A percentile compares a stretch with the other conserved stretches of the same genome.
These are phyloP conservation scores for Posidonia oceanica DNA, from an alignment of 116 monocot genomes.

Conservation along the genomic window DNA sequence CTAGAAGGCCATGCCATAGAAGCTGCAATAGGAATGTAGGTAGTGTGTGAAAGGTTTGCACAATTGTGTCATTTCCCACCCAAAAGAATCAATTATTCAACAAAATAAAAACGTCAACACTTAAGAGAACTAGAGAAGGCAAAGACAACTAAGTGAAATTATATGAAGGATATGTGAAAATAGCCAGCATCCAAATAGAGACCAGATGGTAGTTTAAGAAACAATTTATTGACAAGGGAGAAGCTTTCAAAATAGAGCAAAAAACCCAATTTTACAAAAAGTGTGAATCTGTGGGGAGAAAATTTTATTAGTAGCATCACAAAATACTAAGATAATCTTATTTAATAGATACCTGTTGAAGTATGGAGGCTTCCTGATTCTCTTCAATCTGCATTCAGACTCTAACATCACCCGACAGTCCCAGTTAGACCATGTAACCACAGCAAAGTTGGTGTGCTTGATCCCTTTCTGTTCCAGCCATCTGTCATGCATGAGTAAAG, in stretches of 20 bases:
- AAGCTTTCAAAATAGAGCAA: neutral
- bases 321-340: neutral
- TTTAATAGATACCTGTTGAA: conserved; percentile 54
- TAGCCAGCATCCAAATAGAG: neutral
- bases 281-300: neutral
- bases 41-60: too few relatives aligned
- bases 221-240: too few relatives aligned
- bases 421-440: conserved; percentile 96
- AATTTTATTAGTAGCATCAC: neutral
- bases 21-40: too few relatives aligned
- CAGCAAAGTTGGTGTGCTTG: conserved; percentile 79
- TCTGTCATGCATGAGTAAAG: conserved; percentile 87
- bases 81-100: too few relatives aligned
- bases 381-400: conserved; percentile 80
- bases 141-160: too few relatives aligned
- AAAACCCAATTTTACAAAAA: neutral
- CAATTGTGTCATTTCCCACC: too few relatives aligned
- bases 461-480: conserved; percentile 98
- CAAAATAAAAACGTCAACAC: too few relatives aligned
- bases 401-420: conserved; percentile 78
- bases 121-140: too few relatives aligned
- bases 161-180: neutral
- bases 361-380: conserved; percentile 88
- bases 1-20: too few relatives aligned
- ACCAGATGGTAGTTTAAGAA: too few relatives aligned